Evolutionary conservation across 345 rosid species (phyloP).

Genomic region (Brassica napus): DNA sequence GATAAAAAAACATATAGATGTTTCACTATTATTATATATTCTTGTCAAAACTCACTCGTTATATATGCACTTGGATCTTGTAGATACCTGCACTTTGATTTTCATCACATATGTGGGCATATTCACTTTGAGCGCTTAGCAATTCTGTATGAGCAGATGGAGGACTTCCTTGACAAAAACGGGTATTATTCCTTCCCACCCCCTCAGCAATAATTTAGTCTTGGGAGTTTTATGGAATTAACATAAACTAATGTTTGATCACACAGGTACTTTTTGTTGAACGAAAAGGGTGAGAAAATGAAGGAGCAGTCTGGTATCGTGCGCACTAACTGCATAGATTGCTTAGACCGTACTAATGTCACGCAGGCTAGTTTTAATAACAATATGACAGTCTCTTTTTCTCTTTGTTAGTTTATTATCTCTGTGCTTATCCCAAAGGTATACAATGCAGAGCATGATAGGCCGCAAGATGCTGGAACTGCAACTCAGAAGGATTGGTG

Average conservation of each 20-base stretch:
- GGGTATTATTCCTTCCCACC: conserved; percentile 42
- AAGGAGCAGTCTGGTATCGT: conserved; percentile 91
- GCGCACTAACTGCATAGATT: conserved; percentile 94
- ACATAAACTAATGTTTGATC: conserved; percentile 11
- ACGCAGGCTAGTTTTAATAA: conserved; percentile 65
- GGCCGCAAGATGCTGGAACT: conserved; percentile 81
- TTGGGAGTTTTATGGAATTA: background rate
- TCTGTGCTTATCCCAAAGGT: conserved; percentile 7
- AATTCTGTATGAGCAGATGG: conserved; percentile 81
- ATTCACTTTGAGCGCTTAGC: conserved; percentile 95
- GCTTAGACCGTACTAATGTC: conserved; percentile 97
- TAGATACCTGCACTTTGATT: conserved; percentile 97
- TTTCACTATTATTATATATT: background rate
- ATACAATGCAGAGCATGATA: conserved; percentile 78
- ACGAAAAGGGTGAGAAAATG: conserved; percentile 92
- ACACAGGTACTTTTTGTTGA: conserved; percentile 77
- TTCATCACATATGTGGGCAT: conserved; percentile 88
- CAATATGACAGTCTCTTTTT: conserved; percentile 8
- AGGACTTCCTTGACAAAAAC: conserved; percentile 74
- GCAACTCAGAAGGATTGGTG: conserved; percentile 87
- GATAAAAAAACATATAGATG: background rate
- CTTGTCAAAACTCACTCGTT: conserved; percentile 24
- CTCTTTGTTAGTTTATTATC: background rate
- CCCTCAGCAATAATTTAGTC: background rate
- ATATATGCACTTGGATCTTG: conserved; percentile 27